Evolutionary conservation across 208 protist species (phyloP).

Genomic region (Sergeia podlipaevii): DNA sequence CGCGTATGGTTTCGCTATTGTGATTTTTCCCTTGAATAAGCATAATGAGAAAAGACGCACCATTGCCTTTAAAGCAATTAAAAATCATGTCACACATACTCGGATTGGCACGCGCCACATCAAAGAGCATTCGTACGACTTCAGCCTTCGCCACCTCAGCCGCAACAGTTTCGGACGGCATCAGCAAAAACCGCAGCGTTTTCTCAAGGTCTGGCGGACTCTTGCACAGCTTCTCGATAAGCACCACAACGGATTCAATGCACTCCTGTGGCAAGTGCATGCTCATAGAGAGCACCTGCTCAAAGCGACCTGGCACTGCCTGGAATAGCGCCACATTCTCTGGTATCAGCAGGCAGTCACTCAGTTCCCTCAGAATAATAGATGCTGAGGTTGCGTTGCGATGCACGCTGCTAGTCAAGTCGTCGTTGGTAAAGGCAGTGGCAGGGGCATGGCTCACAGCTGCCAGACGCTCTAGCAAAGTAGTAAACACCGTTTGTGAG

Average conservation of each 20-base stretch:
- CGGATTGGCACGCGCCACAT: constrained; percentile 64
- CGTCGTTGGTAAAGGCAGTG: neutral
- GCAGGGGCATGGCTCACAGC: constrained; percentile 3
- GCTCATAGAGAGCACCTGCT: constrained; percentile 46
- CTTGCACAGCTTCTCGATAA: constrained; percentile 87
- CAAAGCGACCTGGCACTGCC: constrained; percentile 44
- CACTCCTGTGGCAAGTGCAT: constrained; percentile 59
- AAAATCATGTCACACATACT: constrained; percentile 64
- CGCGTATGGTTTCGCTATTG: constrained; percentile 66
- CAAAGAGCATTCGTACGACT: constrained; percentile 88
- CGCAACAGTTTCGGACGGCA: constrained; percentile 16
- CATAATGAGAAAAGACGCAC: constrained; percentile 50
- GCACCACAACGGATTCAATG: constrained; percentile 66
- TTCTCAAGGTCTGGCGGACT: constrained; percentile 52
- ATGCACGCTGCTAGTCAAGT: neutral
- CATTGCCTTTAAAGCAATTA: constrained; percentile 54
- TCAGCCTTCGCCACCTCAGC: constrained; percentile 63
- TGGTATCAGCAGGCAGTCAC: constrained; percentile 54
- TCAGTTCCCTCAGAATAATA: constrained; percentile 82
- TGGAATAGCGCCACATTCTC: constrained; percentile 71
- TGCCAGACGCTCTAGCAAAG: constrained; percentile 57
- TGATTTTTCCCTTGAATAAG: constrained; percentile 77
- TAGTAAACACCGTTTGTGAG: constrained; percentile 63
- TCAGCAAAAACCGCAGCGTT: constrained; percentile 58
- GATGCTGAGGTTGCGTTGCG: constrained; percentile 25